Conservation (phyloP, 2,329 filamentous ascomycete species). For the Cordyceps cicadae region DNA sequence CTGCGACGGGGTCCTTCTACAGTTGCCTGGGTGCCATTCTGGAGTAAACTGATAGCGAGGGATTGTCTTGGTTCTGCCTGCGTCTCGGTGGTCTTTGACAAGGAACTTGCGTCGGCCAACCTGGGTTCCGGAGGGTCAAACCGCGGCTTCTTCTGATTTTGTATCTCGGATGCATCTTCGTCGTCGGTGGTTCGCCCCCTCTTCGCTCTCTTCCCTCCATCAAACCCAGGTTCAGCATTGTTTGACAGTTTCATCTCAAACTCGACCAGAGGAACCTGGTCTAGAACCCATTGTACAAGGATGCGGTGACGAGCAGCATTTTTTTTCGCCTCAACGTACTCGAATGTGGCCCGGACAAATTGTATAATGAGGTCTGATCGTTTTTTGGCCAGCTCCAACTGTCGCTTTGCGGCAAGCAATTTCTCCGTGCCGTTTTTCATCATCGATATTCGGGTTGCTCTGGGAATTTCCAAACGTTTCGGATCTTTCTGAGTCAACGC, state of each 20-base stretch:
- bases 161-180: not conserved
- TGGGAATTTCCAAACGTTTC: not conserved
- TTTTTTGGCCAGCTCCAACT: not conserved
- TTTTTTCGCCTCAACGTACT: slow-evolving; percentile 8
- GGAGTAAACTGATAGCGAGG: no score
- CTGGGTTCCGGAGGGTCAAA: not conserved
- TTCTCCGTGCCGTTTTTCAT: not conserved
- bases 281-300: slow-evolving; percentile 21
- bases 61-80: not conserved
- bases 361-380: not conserved
- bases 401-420: not conserved
- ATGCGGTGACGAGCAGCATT: slow-evolving; percentile 14
- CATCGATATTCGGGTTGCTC: not conserved
- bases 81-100: not conserved
- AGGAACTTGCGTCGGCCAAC: not conserved
- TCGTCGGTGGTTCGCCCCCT: not conserved
- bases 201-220: not conserved
- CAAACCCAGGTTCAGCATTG: not conserved
- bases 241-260: not conserved
- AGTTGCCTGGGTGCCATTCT: no score
- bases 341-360: not conserved
- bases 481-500: not conserved
- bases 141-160: not conserved
- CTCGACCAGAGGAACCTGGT: slow-evolving; percentile 22
- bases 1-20: no score